Base-by-base conservation (phyloP, 257 asterid species). In the Paulownia fortunei region DNA sequence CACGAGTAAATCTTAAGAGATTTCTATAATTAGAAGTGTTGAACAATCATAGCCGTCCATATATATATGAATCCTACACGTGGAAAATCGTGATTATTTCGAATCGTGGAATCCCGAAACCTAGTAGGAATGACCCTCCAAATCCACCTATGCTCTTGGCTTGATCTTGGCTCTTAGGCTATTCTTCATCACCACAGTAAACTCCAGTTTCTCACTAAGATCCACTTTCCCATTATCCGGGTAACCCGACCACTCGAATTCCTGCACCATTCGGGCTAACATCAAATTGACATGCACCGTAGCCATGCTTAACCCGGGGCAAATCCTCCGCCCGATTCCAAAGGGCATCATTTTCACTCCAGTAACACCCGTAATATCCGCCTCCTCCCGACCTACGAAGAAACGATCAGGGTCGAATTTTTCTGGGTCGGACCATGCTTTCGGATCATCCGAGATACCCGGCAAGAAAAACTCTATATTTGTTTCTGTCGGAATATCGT, bases 241-340 rank as follows among this genome's bases (percentile, higher is more conserved):
- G 87, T 80, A 77, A 85, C 76, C 92, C 59, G 83, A 72, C 99
- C 99, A 95, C 78, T 94, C 96, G 60, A 95, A 95, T 52, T 93
- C 98, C 80, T 95, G 99, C 78, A 93, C 96, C 97, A 95, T 89
- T n/a, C 98, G 82, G 15, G 99, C 97, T 83, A 95, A 19, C 90
- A 91, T 91, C 74, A 93, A 44, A 24, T 78, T 85, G 18, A 89
- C 87, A 19, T 95, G 99, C 71, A 90, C 85, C 49, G 93, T 89
- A 0, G 92, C 99, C 94, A 95, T 88, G 18, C 82, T 81, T 79
- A 89, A 72, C 26, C 99, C 97, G 52, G 99, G 99, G 82, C 99
- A 95, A 78, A 93, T 95, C 89, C 97, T 87, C 85, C 99, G 82
- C 24, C 99, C 99, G 0, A 85, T 71, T 9, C 98, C 99, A 30